Evolutionary conservation across 2,329 filamentous ascomycete species (phyloP).

Genomic region (Byssothecium circinans): DNA sequence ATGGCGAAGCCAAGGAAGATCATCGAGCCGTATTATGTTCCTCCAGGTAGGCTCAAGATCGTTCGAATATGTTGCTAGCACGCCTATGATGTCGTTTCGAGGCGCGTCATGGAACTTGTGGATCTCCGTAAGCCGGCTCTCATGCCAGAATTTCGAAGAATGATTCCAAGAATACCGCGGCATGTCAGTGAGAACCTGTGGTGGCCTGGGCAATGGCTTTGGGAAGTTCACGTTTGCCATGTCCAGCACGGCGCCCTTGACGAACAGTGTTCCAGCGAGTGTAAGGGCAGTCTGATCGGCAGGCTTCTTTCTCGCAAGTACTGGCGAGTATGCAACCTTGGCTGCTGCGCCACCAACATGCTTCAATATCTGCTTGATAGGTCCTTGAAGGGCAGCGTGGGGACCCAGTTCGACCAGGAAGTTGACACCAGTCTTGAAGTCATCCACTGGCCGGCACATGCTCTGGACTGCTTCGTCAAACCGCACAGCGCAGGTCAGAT

Average conservation of each 20-base stretch:
- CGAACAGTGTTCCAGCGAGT: constrained; percentile 16
- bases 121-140: constrained; percentile 13
- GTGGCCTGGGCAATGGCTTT: constrained; percentile 19
- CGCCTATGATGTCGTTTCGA: constrained; percentile 25
- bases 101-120: constrained; percentile 23
- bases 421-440: constrained; percentile 17
- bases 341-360: constrained; percentile 14
- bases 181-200: constrained; percentile 25
- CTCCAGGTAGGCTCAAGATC: constrained; percentile 46
- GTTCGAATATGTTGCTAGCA: constrained; percentile 13
- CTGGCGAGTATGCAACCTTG: constrained; percentile 23
- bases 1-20: constrained; percentile 52
- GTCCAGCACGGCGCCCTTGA: constrained; percentile 15
- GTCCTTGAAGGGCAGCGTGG: constrained; percentile 27
- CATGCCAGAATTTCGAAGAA: constrained; percentile 26
- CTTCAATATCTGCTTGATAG: constrained; percentile 26
- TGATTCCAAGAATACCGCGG: constrained; percentile 41
- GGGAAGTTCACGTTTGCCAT: constrained; percentile 30
- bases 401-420: constrained; percentile 28
- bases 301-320: constrained; percentile 30
- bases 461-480: constrained; percentile 18
- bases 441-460: constrained; percentile 17
- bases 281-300: constrained; percentile 20
- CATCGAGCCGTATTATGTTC: constrained; percentile 46
- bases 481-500: constrained; percentile 22